A percentile compares a stretch with the other conserved stretches of the same genome.
Evolutionary conservation across 1,284 basidiomycete genomes (phyloP).

Genomic region (Microstroma glucosiphilum): DNA sequence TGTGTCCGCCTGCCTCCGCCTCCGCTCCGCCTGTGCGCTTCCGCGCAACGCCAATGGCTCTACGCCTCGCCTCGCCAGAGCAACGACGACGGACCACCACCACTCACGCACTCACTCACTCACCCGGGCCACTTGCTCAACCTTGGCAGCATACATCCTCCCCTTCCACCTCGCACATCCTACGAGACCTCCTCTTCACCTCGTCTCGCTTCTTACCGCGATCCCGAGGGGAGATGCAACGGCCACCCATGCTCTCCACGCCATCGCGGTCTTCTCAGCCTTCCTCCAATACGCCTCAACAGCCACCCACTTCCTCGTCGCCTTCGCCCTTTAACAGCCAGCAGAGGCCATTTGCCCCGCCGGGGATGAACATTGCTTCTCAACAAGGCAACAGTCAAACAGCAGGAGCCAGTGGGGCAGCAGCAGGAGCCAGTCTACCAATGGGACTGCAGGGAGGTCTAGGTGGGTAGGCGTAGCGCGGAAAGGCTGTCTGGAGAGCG

Average conservation of each 20-base stretch:
- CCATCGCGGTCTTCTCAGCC: slow-evolving; percentile 3
- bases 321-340: slow-evolving; percentile 1
- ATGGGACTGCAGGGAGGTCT: not conserved
- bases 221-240: not conserved
- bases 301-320: not conserved
- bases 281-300: not conserved
- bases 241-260: not conserved
- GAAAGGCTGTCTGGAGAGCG: not conserved
- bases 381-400: not conserved
- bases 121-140: not conserved
- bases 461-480: not conserved
- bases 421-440: too few species aligned
- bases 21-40: not conserved
- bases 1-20: not conserved
- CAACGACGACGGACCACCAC: not conserved
- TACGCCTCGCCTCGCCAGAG: too few species aligned
- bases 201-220: not conserved
- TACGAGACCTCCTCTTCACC: not conserved
- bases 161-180: not conserved
- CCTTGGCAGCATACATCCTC: not conserved
- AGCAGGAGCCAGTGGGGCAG: too few species aligned
- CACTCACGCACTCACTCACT: not conserved
- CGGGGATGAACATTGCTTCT: slow-evolving; percentile 1
- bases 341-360: not conserved
- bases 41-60: not conserved